Conservation (phyloP, 371 early-diverging fungal species). For the Sporodiniella umbellata region DNA sequence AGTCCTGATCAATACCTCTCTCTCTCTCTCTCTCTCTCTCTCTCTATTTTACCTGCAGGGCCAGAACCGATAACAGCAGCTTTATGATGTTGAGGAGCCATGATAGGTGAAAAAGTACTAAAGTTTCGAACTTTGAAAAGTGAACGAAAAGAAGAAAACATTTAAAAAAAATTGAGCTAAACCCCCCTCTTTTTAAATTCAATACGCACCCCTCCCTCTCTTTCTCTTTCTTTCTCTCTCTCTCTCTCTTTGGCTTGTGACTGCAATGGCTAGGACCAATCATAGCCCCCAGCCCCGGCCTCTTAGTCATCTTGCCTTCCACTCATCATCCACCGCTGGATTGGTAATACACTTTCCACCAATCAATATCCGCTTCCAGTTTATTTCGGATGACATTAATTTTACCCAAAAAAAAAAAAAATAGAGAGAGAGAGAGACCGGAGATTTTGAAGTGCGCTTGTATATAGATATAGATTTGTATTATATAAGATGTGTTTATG, state of each 20-base stretch:
- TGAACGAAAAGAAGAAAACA: conserved; percentile 21
- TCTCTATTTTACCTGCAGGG: conserved; percentile 72
- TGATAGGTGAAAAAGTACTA: conserved; percentile 16
- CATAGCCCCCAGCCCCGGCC: too few relatives aligned
- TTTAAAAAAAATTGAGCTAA: conserved; percentile 1
- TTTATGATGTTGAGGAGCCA: conserved; percentile 44
- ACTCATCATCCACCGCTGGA: too few relatives aligned
- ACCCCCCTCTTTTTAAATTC: conserved; percentile 9
- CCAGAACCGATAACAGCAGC: conserved; percentile 83
- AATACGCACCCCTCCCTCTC: background rate
- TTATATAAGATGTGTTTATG: too few relatives aligned
- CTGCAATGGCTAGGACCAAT: too few relatives aligned
- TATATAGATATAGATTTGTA: too few relatives aligned
- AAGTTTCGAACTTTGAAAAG: conserved; percentile 19
- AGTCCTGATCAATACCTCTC: background rate
- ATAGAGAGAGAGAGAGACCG: too few relatives aligned
- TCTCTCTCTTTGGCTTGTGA: conserved; percentile 1
- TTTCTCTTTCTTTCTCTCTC: background rate
- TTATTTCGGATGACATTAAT: too few relatives aligned
- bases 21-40: background rate
- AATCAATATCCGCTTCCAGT: too few relatives aligned
- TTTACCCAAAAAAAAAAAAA: too few relatives aligned
- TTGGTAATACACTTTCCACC: too few relatives aligned
- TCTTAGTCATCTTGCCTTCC: too few relatives aligned
- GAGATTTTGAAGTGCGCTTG: too few relatives aligned